phyloP scores from a whole-genome alignment of 257 asterid species.

The Ehretia macrophylla region DNA sequence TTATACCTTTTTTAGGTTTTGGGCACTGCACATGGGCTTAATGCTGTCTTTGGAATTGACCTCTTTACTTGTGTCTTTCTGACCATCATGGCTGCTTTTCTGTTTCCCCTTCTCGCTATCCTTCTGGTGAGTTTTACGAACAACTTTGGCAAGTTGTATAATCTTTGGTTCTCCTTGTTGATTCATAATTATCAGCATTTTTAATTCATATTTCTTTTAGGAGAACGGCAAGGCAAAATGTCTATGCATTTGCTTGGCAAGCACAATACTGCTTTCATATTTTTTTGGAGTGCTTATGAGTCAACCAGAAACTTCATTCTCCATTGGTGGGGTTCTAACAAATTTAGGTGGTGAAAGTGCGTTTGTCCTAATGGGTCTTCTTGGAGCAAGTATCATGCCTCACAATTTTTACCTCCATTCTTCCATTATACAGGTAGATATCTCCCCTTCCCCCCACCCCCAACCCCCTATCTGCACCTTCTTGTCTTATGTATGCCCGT shows the following conservation, averaged over 20 bases:
- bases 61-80: conserved; percentile 68
- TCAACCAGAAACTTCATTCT: conserved; percentile 58
- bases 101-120: conserved; percentile 65
- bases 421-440: conserved; percentile 75
- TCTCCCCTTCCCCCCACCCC: conserved; percentile 11
- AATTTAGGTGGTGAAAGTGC: conserved; percentile 82
- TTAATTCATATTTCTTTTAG: conserved; percentile 31
- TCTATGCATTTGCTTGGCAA: conserved; percentile 48
- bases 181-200: background rate
- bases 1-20: conserved; percentile 50
- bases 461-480: no score
- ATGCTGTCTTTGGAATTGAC: conserved; percentile 76
- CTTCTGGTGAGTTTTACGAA: conserved; percentile 50
- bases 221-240: conserved; percentile 59
- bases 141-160: background rate
- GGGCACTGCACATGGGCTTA: conserved; percentile 93
- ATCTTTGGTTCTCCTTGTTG: background rate
- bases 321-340: conserved; percentile 50
- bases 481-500: background rate
- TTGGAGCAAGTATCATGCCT: conserved; percentile 94
- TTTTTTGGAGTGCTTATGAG: conserved; percentile 59
- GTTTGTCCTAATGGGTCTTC: conserved; percentile 82
- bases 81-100: conserved; percentile 63
- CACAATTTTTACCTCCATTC: conserved; percentile 95
- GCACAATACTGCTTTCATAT: conserved; percentile 50